These are phyloP conservation scores for Pseudogymnoascus sp. DNA, from an alignment of 2,329 filamentous ascomycete genomes.

Conservation along the genomic window DNA sequence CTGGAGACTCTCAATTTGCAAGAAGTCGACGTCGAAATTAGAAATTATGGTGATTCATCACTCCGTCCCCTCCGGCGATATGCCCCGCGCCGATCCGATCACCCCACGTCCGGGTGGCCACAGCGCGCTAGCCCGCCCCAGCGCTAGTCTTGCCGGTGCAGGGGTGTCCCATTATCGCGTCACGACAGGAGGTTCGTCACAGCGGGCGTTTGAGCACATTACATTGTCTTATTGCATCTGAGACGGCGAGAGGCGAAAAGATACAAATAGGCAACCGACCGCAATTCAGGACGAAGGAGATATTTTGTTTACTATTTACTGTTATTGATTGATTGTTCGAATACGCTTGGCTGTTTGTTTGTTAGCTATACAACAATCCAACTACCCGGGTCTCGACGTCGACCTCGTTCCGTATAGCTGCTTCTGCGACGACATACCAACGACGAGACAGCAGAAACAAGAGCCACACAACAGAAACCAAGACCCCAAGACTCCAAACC, in stretches of 20 bases:
- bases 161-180: slow-evolving; percentile 1
- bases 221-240: background rate
- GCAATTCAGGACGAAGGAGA: background rate
- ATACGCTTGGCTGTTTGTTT: background rate
- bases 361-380: background rate
- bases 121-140: background rate
- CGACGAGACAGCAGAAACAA: background rate
- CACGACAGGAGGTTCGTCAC: background rate
- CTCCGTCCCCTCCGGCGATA: background rate
- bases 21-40: background rate
- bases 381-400: background rate
- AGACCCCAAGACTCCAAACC: background rate
- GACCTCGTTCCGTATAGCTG: background rate
- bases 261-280: background rate
- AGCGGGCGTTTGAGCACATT: slow-evolving; percentile 7
- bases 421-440: background rate
- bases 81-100: slow-evolving; percentile 8
- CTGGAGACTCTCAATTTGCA: background rate
- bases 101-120: background rate
- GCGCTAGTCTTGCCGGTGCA: background rate
- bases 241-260: background rate
- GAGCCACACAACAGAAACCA: background rate
- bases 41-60: background rate
- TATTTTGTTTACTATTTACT: background rate
- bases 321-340: background rate